Conservation (phyloP, 306 rosid genomes). For the Geum urbanum region DNA sequence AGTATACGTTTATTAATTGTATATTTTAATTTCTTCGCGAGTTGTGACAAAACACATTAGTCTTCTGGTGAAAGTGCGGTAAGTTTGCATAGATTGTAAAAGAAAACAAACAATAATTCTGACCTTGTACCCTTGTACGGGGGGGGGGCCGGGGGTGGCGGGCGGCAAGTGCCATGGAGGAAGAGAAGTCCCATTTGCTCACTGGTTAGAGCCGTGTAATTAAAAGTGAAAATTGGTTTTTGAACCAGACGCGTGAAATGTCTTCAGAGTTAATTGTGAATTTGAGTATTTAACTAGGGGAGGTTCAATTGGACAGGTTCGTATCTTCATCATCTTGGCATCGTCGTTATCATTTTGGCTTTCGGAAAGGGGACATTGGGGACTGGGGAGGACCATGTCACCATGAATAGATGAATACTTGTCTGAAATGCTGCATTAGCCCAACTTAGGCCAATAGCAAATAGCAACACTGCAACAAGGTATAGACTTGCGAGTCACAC, state of each 20-base stretch:
- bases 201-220: not conserved
- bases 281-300: not conserved
- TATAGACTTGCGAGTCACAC: not conserved
- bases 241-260: not conserved
- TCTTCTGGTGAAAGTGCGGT: too few species aligned
- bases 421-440: not conserved
- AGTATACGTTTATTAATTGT: too few species aligned
- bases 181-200: not conserved
- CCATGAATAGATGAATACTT: not conserved
- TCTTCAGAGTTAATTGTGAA: not conserved
- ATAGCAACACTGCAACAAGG: too few species aligned
- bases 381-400: not conserved
- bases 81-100: too few species aligned
- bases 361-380: not conserved
- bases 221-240: not conserved
- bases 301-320: slow-evolving; percentile 1
- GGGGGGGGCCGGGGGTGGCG: too few species aligned
- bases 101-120: too few species aligned
- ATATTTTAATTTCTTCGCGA: too few species aligned
- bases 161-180: slow-evolving; percentile 2
- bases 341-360: not conserved
- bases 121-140: too few species aligned
- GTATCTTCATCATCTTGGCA: too few species aligned
- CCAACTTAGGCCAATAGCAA: too few species aligned
- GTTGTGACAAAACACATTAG: too few species aligned